Evolutionary conservation across 129 eudicot species (phyloP), one percentile per base, ranked within the genome.

Genomic region (Arctium minus): DNA sequence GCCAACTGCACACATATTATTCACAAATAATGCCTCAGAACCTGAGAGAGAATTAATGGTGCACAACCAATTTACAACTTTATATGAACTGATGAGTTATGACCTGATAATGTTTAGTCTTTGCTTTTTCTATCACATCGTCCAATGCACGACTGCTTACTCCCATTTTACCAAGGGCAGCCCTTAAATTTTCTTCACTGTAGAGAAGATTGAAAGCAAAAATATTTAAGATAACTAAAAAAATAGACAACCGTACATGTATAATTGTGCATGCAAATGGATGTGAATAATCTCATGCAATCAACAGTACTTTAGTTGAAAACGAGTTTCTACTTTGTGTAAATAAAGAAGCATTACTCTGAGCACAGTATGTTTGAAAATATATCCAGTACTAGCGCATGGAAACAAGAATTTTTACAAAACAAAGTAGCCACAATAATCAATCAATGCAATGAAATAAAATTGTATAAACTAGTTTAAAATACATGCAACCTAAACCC

Each of bases 101-200:
- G 32, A 96, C 99, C 98, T 96, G 99, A 86, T 90, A 96, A 85
- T 96, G 97, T 86, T 84, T 86, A 50, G 78, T 88, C 73, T 87
- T 89, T 68, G 90, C 96, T 88, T 91, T 96, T 15, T 86, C 95
- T 71, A 93, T 86, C 82, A 96, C 92, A n/a, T 93, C 95, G 56
- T 88, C 94, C 81, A 92, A 72, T 62, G 91, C 91, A 37, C 91
- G 88, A 64, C 78, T 86, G 77, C 84, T 76, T 38, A 96, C 97
- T 85, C 98, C 99, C 98, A 93, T 90, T 87, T 89, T 93, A 84
- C 88, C 90, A 72, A 93, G 98, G 53, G 97, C 98, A 37, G 97
- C 98, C 70, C 97, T 90, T 80, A 96, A 84, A 87, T 96, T 96
- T 46, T 96, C 99, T 90, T 91, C 98, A 38, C 98, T 96, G 90